A percentile compares a stretch with the other conserved stretches of the same genome.
Evolutionary conservation across 1,284 basidiomycete genomes (phyloP).

Genomic region (Takashimella tepidaria): DNA sequence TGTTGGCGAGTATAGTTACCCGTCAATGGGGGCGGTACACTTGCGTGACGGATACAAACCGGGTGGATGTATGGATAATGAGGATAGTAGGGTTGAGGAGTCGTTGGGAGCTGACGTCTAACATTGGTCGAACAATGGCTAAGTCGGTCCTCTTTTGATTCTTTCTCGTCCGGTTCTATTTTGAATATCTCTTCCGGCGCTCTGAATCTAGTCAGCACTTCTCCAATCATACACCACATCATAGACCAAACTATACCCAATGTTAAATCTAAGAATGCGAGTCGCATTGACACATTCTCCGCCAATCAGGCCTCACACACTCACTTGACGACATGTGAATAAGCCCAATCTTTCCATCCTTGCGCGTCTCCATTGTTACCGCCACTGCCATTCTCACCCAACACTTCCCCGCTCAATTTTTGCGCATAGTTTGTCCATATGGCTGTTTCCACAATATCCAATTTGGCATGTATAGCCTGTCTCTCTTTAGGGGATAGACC

Average conservation of each 20-base stretch:
- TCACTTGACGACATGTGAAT: background rate
- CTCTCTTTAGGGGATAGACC: conserved; percentile 2
- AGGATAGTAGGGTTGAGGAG: too few species aligned
- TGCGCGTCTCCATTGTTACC: too few species aligned
- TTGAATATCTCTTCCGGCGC: background rate
- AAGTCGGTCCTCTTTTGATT: too few species aligned
- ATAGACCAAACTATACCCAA: too few species aligned
- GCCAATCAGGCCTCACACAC: too few species aligned
- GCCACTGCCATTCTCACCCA: background rate
- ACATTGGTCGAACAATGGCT: too few species aligned
- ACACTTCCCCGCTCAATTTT: background rate
- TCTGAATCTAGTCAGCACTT: background rate
- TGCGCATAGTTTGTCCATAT: background rate
- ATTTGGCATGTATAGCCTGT: background rate
- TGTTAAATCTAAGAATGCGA: background rate
- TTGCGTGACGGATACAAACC: too few species aligned
- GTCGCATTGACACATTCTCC: background rate
- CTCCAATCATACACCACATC: too few species aligned
- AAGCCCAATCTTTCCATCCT: background rate
- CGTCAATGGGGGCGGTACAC: too few species aligned
- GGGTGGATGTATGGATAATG: too few species aligned
- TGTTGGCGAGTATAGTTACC: too few species aligned
- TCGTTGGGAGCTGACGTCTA: too few species aligned
- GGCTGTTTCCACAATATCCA: background rate
- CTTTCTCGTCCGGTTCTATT: background rate